Evolutionary conservation across 1,284 basidiomycete genomes (phyloP).

Genomic region (Fomitopsis schrenkii): DNA sequence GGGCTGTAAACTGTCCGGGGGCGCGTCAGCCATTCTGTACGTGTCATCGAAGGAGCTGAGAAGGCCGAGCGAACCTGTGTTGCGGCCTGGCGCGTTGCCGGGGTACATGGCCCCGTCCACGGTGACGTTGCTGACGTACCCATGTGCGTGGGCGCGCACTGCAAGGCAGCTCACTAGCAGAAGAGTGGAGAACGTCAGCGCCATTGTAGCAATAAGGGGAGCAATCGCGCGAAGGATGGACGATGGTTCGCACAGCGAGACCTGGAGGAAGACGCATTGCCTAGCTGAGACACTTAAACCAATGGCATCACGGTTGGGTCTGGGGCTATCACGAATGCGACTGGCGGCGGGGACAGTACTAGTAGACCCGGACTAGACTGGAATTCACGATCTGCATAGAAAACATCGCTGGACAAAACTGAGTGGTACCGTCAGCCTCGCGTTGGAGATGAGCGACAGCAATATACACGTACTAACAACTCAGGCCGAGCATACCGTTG

Average conservation of each 20-base stretch:
- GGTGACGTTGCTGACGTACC: conserved; percentile 13
- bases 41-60: not conserved
- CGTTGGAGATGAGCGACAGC: not conserved
- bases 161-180: conserved; percentile 39
- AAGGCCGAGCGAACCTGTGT: not conserved
- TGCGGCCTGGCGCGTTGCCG: conserved; percentile 12
- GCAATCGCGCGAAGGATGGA: not conserved
- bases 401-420: not conserved
- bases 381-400: not conserved
- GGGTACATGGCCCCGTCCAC: conserved; percentile 17
- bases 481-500: not conserved
- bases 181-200: not conserved
- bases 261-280: not conserved
- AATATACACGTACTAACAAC: not conserved
- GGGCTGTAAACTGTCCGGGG: conserved; percentile 11
- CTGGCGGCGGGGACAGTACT: not conserved
- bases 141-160: conserved; percentile 56
- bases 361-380: not conserved
- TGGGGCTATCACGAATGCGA: not conserved
- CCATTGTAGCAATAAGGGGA: not conserved
- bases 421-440: not conserved
- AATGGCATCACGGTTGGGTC: not conserved
- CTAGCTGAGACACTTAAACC: not conserved
- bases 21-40: too few species aligned
- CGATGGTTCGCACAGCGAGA: not conserved